Conservation (phyloP, 2,329 filamentous ascomycete species). For the Fusarium brevicatenulatum region DNA sequence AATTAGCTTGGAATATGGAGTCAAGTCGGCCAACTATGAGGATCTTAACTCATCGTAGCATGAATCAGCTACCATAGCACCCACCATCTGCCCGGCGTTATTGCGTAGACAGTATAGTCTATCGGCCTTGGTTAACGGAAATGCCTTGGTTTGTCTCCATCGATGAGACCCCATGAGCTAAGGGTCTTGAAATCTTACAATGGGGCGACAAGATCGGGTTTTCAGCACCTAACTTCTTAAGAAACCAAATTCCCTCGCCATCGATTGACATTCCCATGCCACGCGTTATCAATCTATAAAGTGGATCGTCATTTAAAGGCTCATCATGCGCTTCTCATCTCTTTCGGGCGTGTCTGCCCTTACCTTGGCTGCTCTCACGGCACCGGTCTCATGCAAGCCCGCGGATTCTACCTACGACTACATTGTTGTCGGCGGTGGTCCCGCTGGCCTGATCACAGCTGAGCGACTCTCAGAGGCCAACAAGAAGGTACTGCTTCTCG, state of each 20-base stretch:
- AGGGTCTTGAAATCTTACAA: not conserved
- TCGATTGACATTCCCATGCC: not conserved
- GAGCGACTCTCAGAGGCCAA: constrained; percentile 67
- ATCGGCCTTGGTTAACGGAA: not conserved
- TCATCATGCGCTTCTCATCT: constrained; percentile 9
- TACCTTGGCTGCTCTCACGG: not conserved
- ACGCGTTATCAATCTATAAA: not conserved
- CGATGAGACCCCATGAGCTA: not conserved
- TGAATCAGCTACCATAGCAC: not conserved
- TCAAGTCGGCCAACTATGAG: not conserved
- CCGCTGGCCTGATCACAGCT: constrained; percentile 41
- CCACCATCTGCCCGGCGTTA: not conserved
- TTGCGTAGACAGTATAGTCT: not conserved
- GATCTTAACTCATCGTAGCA: not conserved
- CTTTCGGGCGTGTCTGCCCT: not conserved
- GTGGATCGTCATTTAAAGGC: not conserved
- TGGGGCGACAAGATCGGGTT: not conserved
- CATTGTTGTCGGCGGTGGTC: constrained; percentile 41
- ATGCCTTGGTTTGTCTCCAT: not conserved
- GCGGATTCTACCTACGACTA: constrained; percentile 34
- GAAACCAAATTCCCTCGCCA: not conserved
- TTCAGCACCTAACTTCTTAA: not conserved
- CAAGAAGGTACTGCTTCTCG: constrained; percentile 71
- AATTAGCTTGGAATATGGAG: not conserved
- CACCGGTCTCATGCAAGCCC: not conserved